Percentiles rank a stretch among this genome's conserved stretches.
These are phyloP conservation scores for Fusarium sp. DNA, from an alignment of 2,329 filamentous ascomycete genomes.

Conservation along the genomic window DNA sequence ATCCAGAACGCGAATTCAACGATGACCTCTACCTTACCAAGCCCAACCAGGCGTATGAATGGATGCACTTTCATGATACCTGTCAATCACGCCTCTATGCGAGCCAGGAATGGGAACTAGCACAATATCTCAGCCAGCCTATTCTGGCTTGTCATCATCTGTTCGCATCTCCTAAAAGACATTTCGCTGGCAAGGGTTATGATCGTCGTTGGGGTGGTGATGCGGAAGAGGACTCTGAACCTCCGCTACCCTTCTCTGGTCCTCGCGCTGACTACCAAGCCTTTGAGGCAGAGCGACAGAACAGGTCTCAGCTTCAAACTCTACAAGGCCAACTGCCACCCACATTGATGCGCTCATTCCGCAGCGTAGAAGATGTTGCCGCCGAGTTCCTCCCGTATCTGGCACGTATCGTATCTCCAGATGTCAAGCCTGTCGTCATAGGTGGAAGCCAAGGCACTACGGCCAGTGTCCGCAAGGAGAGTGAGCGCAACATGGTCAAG, in stretches of 20 bases:
- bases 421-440: slow-evolving; percentile 91
- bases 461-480: slow-evolving; percentile 89
- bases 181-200: slow-evolving; percentile 56
- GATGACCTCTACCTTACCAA: slow-evolving; percentile 93
- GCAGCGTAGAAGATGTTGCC: slow-evolving; percentile 80
- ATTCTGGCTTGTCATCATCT: slow-evolving; percentile 91
- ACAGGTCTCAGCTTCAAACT: slow-evolving; percentile 77
- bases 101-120: slow-evolving; percentile 94
- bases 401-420: slow-evolving; percentile 84
- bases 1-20: slow-evolving; percentile 89
- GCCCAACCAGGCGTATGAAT: slow-evolving; percentile 88
- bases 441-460: slow-evolving; percentile 74
- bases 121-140: slow-evolving; percentile 86
- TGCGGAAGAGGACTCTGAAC: slow-evolving; percentile 59
- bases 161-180: slow-evolving; percentile 79
- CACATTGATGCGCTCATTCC: slow-evolving; percentile 80
- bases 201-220: slow-evolving; percentile 61
- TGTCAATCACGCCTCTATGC: slow-evolving; percentile 82
- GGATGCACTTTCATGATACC: slow-evolving; percentile 92
- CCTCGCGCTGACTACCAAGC: slow-evolving; percentile 85
- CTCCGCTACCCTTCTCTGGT: slow-evolving; percentile 81
- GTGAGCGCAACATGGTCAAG: slow-evolving; percentile 83
- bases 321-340: slow-evolving; percentile 80
- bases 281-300: slow-evolving; percentile 83
- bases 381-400: slow-evolving; percentile 89